Base-by-base conservation (phyloP, 805 yeast genomes). In the Dipodascus albidus region DNA sequence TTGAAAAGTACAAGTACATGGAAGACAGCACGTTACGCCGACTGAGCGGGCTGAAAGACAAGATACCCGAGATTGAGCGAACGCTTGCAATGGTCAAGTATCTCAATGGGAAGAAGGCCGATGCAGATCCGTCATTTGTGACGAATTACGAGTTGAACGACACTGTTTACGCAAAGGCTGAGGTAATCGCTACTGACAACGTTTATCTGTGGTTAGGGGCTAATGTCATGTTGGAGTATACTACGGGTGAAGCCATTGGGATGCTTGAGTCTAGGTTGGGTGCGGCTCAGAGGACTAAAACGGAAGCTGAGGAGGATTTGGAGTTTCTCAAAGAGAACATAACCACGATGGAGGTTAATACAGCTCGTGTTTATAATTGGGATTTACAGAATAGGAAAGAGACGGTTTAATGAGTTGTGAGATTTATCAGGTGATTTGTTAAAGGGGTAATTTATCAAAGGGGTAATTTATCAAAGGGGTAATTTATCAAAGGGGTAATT, bases 191-290 rank as follows among this genome's bases (percentile, higher is more conserved):
- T 23, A 73, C 80, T 3, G 75, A 81, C 35, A 78, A 77, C 24
- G 98, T 93, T 1, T 81, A 81, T 58, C 73, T 93, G 50, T 93
- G 99, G 99, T 75, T 93, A n/a, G 99, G 99, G 9, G 99, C 99
- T 0, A 96, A 89, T 61, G 90, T 91, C 6, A 91, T 93, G 98
- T 74, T 93, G 64, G 98, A 93, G 65, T 93, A 91, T 64, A 90
- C 96, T 14, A 72, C 88, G 23, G 85, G 78, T 41, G 99, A 93
- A 67, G 99, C 99, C 1, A 77, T 82, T 50, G 82, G 74, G 35
- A 74, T 93, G 60, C 71, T 93, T 53, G 63, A 72, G 11, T 74
- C 75, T 41, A 81, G 91, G 65, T 75, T 90, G 56, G 66, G 67
- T 14, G 78, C 79, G 33, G 89, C 95, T 15, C 71, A 77, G 59